phyloP scores from a whole-genome alignment of 352 stramenopile genomes.

The Globisporangium irregulare region DNA sequence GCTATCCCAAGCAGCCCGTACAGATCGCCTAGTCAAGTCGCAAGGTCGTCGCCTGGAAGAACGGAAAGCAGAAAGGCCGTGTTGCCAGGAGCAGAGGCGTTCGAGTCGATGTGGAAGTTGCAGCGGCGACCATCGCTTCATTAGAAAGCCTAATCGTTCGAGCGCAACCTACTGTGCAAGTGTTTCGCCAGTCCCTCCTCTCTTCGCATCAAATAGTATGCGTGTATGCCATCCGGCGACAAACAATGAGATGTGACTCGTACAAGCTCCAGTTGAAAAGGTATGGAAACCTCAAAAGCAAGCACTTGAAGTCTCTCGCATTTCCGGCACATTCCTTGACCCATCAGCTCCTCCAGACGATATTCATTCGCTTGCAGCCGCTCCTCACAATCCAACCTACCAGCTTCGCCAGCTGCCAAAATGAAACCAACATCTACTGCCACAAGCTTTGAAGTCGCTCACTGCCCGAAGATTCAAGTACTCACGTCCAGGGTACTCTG shows the following conservation, averaged over 20 bases:
- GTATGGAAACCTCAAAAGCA: background rate
- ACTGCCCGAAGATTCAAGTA: background rate
- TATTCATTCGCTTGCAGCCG: background rate
- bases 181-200: background rate
- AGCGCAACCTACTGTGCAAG: background rate
- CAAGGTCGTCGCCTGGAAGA: slow-evolving; percentile 10
- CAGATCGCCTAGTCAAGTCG: background rate
- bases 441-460: background rate
- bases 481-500: background rate
- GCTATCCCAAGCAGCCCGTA: background rate
- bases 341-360: background rate
- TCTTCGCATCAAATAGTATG: background rate
- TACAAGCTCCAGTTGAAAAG: background rate
- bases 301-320: background rate
- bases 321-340: background rate
- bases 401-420: background rate
- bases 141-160: background rate
- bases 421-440: background rate
- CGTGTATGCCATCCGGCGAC: background rate
- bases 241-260: background rate
- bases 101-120: slow-evolving; percentile 40
- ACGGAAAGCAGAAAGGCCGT: background rate
- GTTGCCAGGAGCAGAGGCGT: background rate
- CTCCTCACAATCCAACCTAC: background rate
- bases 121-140: slow-evolving; percentile 29